Percentiles rank a stretch among this genome's conserved stretches.
Evolutionary conservation across 345 rosid species (phyloP).

Genomic region (Salix udensis): DNA sequence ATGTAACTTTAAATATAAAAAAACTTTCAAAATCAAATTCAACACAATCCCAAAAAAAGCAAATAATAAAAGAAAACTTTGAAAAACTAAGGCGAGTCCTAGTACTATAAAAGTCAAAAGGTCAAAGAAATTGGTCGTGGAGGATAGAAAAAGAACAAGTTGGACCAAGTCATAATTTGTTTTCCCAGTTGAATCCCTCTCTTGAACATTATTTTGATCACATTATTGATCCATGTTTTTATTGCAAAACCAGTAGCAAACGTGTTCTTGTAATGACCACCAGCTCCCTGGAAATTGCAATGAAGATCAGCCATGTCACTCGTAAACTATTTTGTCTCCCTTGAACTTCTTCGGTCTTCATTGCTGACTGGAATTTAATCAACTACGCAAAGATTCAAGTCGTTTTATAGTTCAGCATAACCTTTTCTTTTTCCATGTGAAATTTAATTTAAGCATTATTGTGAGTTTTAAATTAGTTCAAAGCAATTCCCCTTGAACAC

Average conservation of each 20-base stretch:
- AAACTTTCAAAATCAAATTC: too few relatives aligned
- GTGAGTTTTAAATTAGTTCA: too few relatives aligned
- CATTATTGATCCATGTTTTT: background rate
- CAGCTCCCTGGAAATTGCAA: background rate
- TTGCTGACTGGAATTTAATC: background rate
- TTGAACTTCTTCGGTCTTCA: background rate
- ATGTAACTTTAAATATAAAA: too few relatives aligned
- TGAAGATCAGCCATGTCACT: background rate
- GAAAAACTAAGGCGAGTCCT: background rate
- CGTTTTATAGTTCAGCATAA: background rate
- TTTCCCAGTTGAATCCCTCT: background rate
- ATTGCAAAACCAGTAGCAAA: background rate
- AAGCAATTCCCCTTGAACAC: too few relatives aligned
- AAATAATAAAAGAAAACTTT: too few relatives aligned
- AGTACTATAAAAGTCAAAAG: background rate
- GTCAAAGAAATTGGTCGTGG: conserved; percentile 1
- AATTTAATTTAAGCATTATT: background rate
- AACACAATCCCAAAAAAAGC: too few relatives aligned
- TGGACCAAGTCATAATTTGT: background rate
- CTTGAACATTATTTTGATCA: background rate
- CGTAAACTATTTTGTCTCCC: background rate
- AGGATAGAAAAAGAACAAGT: background rate
- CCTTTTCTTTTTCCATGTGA: background rate
- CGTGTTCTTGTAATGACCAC: background rate
- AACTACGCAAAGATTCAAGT: background rate